Evolutionary conservation across 148 eudicot species (phyloP).

Genomic region (Pouteria glomerata): DNA sequence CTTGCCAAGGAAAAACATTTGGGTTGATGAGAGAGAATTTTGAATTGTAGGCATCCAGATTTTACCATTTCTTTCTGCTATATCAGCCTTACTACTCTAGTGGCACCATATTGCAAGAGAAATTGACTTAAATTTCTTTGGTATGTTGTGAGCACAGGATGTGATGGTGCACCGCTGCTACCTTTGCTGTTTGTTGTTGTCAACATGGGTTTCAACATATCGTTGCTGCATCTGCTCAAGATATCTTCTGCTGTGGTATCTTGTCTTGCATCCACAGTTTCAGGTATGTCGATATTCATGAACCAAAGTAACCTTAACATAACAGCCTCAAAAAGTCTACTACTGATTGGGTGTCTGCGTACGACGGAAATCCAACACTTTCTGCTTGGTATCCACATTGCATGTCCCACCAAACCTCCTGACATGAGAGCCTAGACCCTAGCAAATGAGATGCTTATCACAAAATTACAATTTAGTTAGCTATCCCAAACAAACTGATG

Average conservation of each 20-base stretch:
- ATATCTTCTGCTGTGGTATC: conserved; percentile 94
- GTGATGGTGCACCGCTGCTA: conserved; percentile 86
- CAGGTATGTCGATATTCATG: conserved; percentile 44
- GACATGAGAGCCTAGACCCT: not conserved
- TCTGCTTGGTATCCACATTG: no score
- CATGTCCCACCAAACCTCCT: no score
- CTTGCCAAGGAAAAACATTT: not conserved
- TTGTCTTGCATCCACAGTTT: conserved; percentile 82
- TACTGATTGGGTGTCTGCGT: no score
- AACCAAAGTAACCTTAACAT: not conserved
- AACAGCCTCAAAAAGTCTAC: no score
- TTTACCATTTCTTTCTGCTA: not conserved
- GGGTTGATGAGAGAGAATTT: not conserved
- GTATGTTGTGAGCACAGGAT: conserved; percentile 48
- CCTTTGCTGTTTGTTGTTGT: conserved; percentile 82
- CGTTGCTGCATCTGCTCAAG: conserved; percentile 81
- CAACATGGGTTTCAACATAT: conserved; percentile 89
- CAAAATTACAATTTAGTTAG: no score
- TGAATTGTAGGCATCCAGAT: not conserved
- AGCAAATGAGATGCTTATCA: not conserved
- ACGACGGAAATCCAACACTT: no score
- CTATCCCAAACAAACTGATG: no score
- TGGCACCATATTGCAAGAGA: not conserved
- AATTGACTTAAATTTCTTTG: not conserved
- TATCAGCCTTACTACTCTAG: not conserved